Percentiles rank a stretch among this genome's conserved stretches.
These are phyloP conservation scores for Nakazawaea ambrosiae DNA, from an alignment of 805 yeast species.

Conservation along the genomic window DNA sequence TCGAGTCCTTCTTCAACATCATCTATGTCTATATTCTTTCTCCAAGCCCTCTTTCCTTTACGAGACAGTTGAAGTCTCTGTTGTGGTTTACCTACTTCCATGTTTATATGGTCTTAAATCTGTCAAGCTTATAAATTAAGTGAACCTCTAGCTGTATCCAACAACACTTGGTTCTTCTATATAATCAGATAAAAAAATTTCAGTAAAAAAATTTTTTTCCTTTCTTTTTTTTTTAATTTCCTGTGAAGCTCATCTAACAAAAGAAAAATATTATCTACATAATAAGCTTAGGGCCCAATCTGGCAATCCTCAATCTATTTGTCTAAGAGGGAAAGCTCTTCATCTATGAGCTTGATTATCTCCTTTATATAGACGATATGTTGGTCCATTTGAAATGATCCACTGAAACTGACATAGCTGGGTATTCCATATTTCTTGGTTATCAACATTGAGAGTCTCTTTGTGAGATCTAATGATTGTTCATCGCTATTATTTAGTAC, in stretches of 20 bases:
- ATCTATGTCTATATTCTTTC: constrained; percentile 82
- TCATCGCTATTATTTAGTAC: constrained; percentile 35
- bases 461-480: constrained; percentile 32
- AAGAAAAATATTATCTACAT: too few species aligned
- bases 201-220: not conserved
- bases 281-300: too few species aligned
- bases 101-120: too few species aligned
- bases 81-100: constrained; percentile 45
- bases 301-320: too few species aligned
- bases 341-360: constrained; percentile 14
- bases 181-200: constrained; percentile 1
- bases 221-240: too few species aligned
- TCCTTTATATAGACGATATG: constrained; percentile 22
- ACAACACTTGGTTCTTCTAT: not conserved
- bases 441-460: constrained; percentile 33
- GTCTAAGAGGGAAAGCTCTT: not conserved
- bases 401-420: constrained; percentile 38
- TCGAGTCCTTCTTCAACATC: constrained; percentile 72
- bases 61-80: constrained; percentile 70
- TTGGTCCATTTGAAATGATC: constrained; percentile 28
- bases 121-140: too few species aligned
- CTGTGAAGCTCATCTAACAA: too few species aligned
- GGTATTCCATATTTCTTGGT: constrained; percentile 34
- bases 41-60: constrained; percentile 90
- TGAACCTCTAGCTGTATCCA: too few species aligned